Percentiles rank a stretch among this genome's conserved stretches.
phyloP scores from a whole-genome alignment of 2,329 filamentous ascomycete genomes.

The Penicillium griseofulvum region DNA sequence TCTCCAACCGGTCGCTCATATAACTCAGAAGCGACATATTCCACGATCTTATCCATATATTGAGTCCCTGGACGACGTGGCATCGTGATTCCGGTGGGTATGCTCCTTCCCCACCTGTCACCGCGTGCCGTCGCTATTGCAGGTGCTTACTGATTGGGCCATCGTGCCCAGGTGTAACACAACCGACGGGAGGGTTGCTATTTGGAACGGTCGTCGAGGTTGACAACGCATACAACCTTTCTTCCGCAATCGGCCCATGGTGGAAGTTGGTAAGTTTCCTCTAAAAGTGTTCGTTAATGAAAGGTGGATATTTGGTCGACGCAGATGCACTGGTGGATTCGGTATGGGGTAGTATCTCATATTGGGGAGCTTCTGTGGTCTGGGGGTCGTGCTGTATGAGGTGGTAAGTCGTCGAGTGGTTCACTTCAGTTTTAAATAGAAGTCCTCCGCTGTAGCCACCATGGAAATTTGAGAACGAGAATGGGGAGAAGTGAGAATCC shows the following conservation, averaged over 20 bases:
- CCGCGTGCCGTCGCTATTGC: constrained; percentile 5
- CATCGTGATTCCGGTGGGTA: constrained; percentile 1
- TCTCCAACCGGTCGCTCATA: constrained; percentile 13
- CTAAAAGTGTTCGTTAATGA: constrained; percentile 14
- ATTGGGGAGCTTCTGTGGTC: background rate
- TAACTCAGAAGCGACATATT: constrained; percentile 3
- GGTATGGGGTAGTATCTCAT: background rate
- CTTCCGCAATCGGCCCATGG: constrained; percentile 10
- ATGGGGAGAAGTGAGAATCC: background rate
- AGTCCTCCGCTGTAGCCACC: background rate
- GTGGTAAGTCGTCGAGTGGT: background rate
- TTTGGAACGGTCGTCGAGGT: constrained; percentile 2
- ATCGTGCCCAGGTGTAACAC: constrained; percentile 10
- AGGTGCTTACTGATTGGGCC: constrained; percentile 11
- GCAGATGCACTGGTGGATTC: background rate
- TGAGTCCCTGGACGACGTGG: background rate
- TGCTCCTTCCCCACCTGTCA: constrained; percentile 14
- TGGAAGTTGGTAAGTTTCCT: constrained; percentile 17
- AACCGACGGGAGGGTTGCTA: constrained; percentile 9
- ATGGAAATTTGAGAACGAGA: background rate
- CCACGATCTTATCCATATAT: background rate
- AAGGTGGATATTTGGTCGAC: constrained; percentile 11
- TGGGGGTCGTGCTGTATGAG: background rate
- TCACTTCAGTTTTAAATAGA: too few relatives aligned
- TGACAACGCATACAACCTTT: constrained; percentile 10